Evolutionary conservation across 2,329 filamentous ascomycete genomes (phyloP), one percentile per base, ranked within the genome.

Genomic region (Phaeoacremonium minimum): DNA sequence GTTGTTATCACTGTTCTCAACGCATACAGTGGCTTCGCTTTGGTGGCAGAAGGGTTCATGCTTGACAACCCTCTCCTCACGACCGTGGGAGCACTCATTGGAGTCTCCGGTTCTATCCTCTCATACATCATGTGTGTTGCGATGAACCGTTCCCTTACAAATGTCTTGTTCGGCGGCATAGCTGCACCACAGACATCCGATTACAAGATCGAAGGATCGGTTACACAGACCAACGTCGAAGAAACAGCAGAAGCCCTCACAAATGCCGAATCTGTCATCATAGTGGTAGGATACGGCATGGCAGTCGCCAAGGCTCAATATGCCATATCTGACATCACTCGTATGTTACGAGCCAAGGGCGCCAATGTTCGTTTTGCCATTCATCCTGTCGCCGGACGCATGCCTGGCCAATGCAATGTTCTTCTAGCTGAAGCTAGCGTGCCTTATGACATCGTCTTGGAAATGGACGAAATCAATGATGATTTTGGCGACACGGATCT

Each of bases 381-480:
- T 47, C 88, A 95, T 54, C 88, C 88, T 0, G 88, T 95, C 18
- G 89, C 89, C 0, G 89, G 89, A 9, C 79, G 89, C 19, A 95
- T 95, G 89, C 89, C 89, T 1, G 89, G 89, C 1, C 89, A 95
- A 62, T 95, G 88, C 65, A 95, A 95, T 52, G 88, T 95, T 4
- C 70, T 95, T 3, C 77, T 95, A 12, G 89, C 89, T 1, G 89
- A 95, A 59, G 89, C 89, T 1, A 83, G 77, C 20, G 89, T 95
- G 18, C 87, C 87, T 4, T 95, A 95, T 52, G 89, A 95, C 50
- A 91, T 95, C 38, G 88, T 95, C 18, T 73, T 94, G 31, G 88
- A 95, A 63, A 95, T 95, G 88, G 89, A 95, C 49, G 89, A 95
- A 67, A 94, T 95, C 64, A 95, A 95, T 58, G 88, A 94, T 44